phyloP scores from a whole-genome alignment of 2,329 filamentous ascomycete species.

The Thermothelomyces thermophilus region DNA sequence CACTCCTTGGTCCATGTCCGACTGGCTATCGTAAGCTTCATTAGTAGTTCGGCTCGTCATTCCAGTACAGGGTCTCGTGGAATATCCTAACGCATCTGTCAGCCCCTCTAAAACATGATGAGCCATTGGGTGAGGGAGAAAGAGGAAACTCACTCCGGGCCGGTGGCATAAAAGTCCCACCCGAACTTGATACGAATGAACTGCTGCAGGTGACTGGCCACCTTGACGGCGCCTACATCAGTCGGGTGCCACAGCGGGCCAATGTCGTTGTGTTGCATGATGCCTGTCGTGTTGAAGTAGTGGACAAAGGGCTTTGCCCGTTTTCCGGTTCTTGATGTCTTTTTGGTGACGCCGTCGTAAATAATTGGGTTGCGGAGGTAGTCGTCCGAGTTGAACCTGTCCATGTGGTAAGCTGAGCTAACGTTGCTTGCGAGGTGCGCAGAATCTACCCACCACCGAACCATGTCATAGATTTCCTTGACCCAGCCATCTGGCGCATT shows the following conservation, averaged over 20 bases:
- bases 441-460: constrained; percentile 31
- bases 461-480: constrained; percentile 44
- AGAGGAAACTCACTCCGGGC: constrained; percentile 41
- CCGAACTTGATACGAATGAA: constrained; percentile 50
- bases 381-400: constrained; percentile 39
- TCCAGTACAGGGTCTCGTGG: constrained; percentile 47
- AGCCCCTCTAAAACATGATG: not conserved
- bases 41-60: constrained; percentile 40
- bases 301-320: constrained; percentile 44
- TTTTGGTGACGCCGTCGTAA: constrained; percentile 37
- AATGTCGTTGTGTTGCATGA: constrained; percentile 57
- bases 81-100: constrained; percentile 27
- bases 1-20: too few species aligned
- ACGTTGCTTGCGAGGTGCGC: not conserved
- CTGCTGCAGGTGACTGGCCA: constrained; percentile 53
- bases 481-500: constrained; percentile 36
- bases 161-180: constrained; percentile 49
- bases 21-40: too few species aligned
- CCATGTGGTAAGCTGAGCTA: not conserved
- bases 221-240: constrained; percentile 54
- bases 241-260: constrained; percentile 53
- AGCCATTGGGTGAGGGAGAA: not conserved
- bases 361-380: constrained; percentile 36
- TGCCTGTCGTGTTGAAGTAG: constrained; percentile 55
- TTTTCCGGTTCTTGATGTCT: constrained; percentile 28